Base-by-base conservation (phyloP, 2,329 filamentous ascomycete species). In the Botryotinia globosa region DNA sequence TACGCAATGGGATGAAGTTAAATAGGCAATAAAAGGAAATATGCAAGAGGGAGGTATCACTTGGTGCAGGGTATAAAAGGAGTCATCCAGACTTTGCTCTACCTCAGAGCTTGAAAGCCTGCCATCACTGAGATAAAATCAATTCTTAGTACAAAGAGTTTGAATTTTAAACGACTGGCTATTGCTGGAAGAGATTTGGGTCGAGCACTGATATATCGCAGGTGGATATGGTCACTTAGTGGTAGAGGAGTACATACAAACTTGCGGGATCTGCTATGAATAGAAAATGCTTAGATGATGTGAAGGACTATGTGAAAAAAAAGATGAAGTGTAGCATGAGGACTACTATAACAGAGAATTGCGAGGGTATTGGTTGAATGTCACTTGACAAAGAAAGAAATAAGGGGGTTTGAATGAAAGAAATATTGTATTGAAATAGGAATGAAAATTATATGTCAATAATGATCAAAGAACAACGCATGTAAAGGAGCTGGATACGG, bases 401-500 rank as follows among this genome's bases (percentile, higher is more conserved):
- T 22, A 37, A 34, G 20, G 20, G 32, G 2, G 2, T 37, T 61
- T 16, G 1, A 39, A 16, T 59, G 20, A 37, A 22, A 12, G 32
- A 16, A 37, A 7, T 59, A 4, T 59, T 25, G 10, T 16, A 59
- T 59, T 37, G 4, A 14, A 25, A 59, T 37, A 14, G 6, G 34
- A 59, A 61, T 7, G 22, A 14, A 10, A 37, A 32, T 37, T 16
- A 9, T 3, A 14, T 61, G 32, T 61, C 0, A 22, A 29, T 12
- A 58, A 59, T 34, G 4, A 59, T 32, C 3, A 56, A 56, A 56
- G 5, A 56, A 56, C 3, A 29, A 54, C n/a, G 51, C 14, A 29
- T 18, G 3, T 14, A 29, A 25, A 37, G 5, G 1, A 37, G 4
- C 0, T 29, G 3, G 6, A 18, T 29, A 9, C 22, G 18, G 3